Conservation (phyloP, 208 protist species). For the Leishmania arabica region DNA sequence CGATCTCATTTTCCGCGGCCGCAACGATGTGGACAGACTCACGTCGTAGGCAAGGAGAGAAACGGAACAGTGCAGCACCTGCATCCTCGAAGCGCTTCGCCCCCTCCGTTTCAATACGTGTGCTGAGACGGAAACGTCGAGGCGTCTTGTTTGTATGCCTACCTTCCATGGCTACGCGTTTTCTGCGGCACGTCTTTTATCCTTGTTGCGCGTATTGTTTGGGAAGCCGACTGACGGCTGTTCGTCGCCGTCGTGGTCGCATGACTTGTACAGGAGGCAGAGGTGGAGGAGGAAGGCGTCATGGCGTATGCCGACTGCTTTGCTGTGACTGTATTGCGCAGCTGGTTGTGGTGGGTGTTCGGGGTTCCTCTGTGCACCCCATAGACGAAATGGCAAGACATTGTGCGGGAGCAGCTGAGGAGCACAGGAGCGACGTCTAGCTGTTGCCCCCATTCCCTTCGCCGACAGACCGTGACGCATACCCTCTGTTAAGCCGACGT, state of each 20-base stretch:
- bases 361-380: not conserved
- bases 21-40: slow-evolving; percentile 40
- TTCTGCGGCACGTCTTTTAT: not conserved
- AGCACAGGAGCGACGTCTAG: not conserved
- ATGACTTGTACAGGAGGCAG: not conserved
- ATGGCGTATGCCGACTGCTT: not conserved
- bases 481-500: not conserved
- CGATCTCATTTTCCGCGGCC: slow-evolving; percentile 57
- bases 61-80: not conserved
- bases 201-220: not conserved
- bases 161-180: not conserved
- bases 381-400: not conserved
- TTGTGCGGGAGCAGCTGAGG: not conserved
- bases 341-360: not conserved
- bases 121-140: not conserved
- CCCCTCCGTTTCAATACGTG: not conserved
- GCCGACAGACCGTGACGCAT: not conserved
- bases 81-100: not conserved
- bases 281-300: not conserved
- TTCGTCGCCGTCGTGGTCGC: not conserved
- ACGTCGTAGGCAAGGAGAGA: slow-evolving; percentile 27
- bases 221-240: not conserved
- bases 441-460: not conserved
- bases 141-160: not conserved
- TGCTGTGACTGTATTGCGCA: not conserved